Conservation (phyloP, 2,329 filamentous ascomycete species). For the Paecilomyces formosus region DNA sequence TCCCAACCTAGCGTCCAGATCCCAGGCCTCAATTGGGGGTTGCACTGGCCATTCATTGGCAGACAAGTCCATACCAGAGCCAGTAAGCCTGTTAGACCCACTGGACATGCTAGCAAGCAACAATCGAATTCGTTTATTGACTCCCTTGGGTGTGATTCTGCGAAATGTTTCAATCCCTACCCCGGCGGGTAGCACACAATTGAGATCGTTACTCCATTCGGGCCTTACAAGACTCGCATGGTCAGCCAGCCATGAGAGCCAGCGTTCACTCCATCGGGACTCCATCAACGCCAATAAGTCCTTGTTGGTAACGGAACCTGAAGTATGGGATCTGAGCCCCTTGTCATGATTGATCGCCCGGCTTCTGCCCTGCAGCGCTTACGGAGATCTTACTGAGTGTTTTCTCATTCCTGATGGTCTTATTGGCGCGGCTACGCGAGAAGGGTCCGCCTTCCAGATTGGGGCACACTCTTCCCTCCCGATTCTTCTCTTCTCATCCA, state of each 20-base stretch:
- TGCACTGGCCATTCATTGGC: background rate
- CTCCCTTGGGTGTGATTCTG: background rate
- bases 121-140: background rate
- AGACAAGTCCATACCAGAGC: background rate
- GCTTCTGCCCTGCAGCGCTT: background rate
- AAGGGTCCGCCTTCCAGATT: background rate
- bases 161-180: background rate
- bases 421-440: background rate
- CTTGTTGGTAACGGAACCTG: background rate
- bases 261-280: background rate
- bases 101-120: background rate
- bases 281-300: background rate
- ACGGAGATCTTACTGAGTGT: background rate
- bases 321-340: background rate
- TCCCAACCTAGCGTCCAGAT: background rate
- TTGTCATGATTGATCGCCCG: background rate
- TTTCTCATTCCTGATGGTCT: background rate
- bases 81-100: background rate
- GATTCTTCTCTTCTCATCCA: background rate
- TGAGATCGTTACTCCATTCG: background rate
- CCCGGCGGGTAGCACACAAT: background rate
- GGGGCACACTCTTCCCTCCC: background rate
- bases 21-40: background rate
- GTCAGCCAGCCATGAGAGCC: background rate
- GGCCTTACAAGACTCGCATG: background rate